Conservation (phyloP, 2,329 filamentous ascomycete species). For the Aurifilum marmelostoma region DNA sequence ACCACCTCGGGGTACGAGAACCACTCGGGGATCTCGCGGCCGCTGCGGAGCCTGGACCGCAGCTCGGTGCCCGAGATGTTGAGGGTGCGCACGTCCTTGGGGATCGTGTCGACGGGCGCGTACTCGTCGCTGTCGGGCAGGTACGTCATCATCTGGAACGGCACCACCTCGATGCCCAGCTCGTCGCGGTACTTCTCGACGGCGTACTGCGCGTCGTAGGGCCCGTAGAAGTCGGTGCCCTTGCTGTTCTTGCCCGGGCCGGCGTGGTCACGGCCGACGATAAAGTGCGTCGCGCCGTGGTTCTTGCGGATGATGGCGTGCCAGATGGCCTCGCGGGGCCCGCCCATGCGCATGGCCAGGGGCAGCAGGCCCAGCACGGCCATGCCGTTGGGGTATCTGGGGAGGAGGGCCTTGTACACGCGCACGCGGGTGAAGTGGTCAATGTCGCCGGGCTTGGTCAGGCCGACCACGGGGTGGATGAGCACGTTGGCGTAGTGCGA, state of each 20-base stretch:
- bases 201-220: slow-evolving; percentile 94
- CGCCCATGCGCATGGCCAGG: slow-evolving; percentile 98
- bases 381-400: slow-evolving; percentile 99
- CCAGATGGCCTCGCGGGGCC: slow-evolving; percentile 97
- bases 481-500: slow-evolving; percentile 97
- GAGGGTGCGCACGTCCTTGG: slow-evolving; percentile 79
- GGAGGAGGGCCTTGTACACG: slow-evolving; percentile 95
- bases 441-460: slow-evolving; percentile 99
- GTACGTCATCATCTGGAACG: slow-evolving; percentile 99
- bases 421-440: slow-evolving; percentile 99
- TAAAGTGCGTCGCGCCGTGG: slow-evolving; percentile 98
- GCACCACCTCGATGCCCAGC: slow-evolving; percentile 97
- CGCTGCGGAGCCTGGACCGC: slow-evolving; percentile 85
- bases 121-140: slow-evolving; percentile 97
- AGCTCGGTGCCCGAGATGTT: slow-evolving; percentile 91
- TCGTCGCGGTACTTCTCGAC: slow-evolving; percentile 96
- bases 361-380: slow-evolving; percentile 92
- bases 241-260: slow-evolving; percentile 98
- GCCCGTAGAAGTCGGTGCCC: slow-evolving; percentile 95
- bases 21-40: slow-evolving; percentile 96
- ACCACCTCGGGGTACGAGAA: slow-evolving; percentile 99
- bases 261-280: slow-evolving; percentile 97
- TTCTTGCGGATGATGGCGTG: slow-evolving; percentile 99
- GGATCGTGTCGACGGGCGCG: slow-evolving; percentile 87
- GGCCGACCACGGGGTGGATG: slow-evolving; percentile 96